Conservation (phyloP, 805 yeast species). For the Ogataea pilisensis region DNA sequence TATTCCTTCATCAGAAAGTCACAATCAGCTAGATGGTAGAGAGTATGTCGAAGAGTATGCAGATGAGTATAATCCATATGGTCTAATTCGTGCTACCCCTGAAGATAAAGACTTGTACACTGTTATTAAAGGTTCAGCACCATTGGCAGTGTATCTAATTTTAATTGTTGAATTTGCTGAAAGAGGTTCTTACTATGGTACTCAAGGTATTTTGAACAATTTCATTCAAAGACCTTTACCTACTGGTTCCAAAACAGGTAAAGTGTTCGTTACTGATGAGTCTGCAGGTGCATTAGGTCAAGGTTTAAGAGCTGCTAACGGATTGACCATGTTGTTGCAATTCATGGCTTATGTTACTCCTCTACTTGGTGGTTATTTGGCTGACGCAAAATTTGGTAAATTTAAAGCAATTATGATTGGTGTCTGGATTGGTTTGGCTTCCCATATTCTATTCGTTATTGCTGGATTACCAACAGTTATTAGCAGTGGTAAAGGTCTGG, state of each 20-base stretch:
- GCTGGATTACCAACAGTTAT: constrained; percentile 46
- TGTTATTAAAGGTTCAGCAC: constrained; percentile 43
- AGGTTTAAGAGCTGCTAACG: constrained; percentile 44
- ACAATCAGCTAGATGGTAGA: constrained; percentile 1
- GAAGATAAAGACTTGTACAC: constrained; percentile 32
- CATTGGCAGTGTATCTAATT: constrained; percentile 46
- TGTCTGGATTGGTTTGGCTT: constrained; percentile 41
- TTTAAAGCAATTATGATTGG: constrained; percentile 48
- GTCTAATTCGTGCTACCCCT: constrained; percentile 22
- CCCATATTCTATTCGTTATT: constrained; percentile 45
- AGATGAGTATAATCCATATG: constrained; percentile 30
- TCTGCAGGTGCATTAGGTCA: constrained; percentile 48
- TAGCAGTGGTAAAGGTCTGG: constrained; percentile 35
- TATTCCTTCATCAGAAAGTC: not conserved
- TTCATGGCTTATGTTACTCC: constrained; percentile 49
- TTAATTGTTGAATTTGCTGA: constrained; percentile 50
- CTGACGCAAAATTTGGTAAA: constrained; percentile 46
- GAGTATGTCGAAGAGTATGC: constrained; percentile 22
- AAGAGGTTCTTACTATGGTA: constrained; percentile 52
- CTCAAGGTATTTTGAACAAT: constrained; percentile 40
- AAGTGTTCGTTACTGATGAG: constrained; percentile 29
- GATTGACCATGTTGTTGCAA: constrained; percentile 43
- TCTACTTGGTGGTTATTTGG: constrained; percentile 48
- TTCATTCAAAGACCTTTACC: constrained; percentile 52
- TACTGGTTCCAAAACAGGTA: constrained; percentile 41